Base-by-base conservation (phyloP, 345 rosid species). In the Eutrema japonicum region DNA sequence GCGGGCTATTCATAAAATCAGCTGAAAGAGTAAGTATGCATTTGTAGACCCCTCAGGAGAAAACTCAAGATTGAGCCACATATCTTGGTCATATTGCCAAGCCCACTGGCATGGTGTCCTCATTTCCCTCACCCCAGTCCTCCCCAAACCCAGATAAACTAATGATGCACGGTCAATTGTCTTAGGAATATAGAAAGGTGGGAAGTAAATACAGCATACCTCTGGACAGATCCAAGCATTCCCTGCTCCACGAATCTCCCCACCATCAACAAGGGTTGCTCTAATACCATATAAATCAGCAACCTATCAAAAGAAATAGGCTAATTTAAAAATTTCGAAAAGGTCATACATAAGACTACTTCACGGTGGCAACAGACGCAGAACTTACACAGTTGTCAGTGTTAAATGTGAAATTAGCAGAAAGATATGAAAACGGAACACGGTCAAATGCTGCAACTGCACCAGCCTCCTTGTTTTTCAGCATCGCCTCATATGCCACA, bases 141-240 rank as follows among this genome's bases (percentile, higher is more conserved):
- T 53, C 40, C 16, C 32, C 22, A 42, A 53, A 72, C 47, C 64
- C 33, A 1, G 42, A 64, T 54, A 42, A 27, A 72, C 18, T 13
- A 53, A 53, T 52, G 56, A 26, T 36, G 64, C 27, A 10, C 52
- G 2, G 53, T 43, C 62, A 53, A 63, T n/a, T 53, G 8, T 9
- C 16, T 8, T 53, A 72, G 48, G 55, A 52, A 52, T 52, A 43
- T 53, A 53, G 10, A 54, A 56, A 35, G 32, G 12, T n/a, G 32
- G 10, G 33, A 61, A 43, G 41, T 53, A 47, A 30, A 53, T 50
- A 52, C 8, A 60, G 13, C 58, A 60, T 82, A 94, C 98, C 95
- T 94, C 98, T n/a, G 92, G 97, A 76, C 96, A 94, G 63, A 94
- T 81, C 98, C 98, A 94, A 56, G 95, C 96, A 84, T 94, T 94